Evolutionary conservation across 495 filamentous ascomycete species (phyloP).

Genomic region (Penicilliopsis zonata): DNA sequence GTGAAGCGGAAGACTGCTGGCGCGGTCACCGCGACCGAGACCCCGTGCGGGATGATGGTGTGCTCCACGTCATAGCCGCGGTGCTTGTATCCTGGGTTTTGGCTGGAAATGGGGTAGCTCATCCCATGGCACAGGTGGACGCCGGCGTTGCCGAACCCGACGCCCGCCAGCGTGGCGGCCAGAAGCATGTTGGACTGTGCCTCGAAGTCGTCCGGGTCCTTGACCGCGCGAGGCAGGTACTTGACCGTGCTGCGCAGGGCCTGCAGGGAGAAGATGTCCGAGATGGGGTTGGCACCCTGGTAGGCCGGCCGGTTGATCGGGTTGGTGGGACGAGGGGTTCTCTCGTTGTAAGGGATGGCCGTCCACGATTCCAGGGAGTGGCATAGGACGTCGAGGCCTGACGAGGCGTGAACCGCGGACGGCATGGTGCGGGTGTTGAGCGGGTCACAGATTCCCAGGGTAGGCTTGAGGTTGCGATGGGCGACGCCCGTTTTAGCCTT

Average conservation of each 20-base stretch:
- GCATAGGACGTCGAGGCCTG: conserved; percentile 88
- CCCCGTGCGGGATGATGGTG: conserved; percentile 90
- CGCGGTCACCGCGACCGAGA: conserved; percentile 87
- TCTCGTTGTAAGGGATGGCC: conserved; percentile 83
- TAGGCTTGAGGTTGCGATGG: conserved; percentile 89
- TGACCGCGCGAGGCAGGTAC: conserved; percentile 77
- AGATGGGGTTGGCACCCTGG: conserved; percentile 95
- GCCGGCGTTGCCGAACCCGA: conserved; percentile 95
- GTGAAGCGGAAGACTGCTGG: conserved; percentile 94
- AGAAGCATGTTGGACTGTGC: conserved; percentile 92
- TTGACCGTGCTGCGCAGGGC: conserved; percentile 72
- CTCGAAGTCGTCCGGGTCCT: conserved; percentile 79
- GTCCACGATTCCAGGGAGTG: conserved; percentile 93
- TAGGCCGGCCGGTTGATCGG: conserved; percentile 88
- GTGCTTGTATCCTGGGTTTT: conserved; percentile 86
- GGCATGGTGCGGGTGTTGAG: conserved; percentile 95
- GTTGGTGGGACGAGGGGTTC: conserved; percentile 73
- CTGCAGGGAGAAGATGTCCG: conserved; percentile 84
- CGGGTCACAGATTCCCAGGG: conserved; percentile 90
- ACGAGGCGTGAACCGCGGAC: conserved; percentile 73
- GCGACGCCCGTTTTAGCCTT: conserved; percentile 92
- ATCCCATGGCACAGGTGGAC: conserved; percentile 97
- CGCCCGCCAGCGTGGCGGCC: conserved; percentile 84
- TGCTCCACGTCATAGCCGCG: conserved; percentile 60
- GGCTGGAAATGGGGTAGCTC: conserved; percentile 89